These are phyloP conservation scores for Ogataea nakhonphanomensis DNA, from an alignment of 805 yeast species.

Conservation along the genomic window DNA sequence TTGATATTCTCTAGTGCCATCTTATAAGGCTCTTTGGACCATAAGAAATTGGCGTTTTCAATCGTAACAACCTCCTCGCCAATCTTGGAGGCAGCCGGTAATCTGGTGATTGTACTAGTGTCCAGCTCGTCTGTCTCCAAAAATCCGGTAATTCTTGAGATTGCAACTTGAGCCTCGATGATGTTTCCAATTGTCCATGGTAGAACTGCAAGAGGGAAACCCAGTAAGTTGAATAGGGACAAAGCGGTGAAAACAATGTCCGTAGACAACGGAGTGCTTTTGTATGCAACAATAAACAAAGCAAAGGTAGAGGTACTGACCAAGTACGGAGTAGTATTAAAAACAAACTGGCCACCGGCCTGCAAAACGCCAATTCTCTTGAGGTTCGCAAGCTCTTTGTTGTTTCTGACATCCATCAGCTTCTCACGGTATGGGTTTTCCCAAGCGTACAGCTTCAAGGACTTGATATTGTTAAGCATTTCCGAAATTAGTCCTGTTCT, in stretches of 20 bases:
- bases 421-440: slow-evolving; percentile 78
- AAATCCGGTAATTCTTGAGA: slow-evolving; percentile 69
- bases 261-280: slow-evolving; percentile 67
- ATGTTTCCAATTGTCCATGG: slow-evolving; percentile 86
- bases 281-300: slow-evolving; percentile 53
- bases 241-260: slow-evolving; percentile 92
- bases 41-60: slow-evolving; percentile 66
- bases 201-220: slow-evolving; percentile 88
- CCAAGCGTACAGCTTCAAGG: slow-evolving; percentile 94
- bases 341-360: slow-evolving; percentile 71
- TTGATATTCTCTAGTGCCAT: slow-evolving; percentile 63
- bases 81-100: slow-evolving; percentile 41
- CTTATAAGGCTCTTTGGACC: slow-evolving; percentile 74
- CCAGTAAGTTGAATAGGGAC: slow-evolving; percentile 79
- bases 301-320: slow-evolving; percentile 91
- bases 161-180: slow-evolving; percentile 86
- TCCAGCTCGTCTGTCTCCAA: slow-evolving; percentile 79
- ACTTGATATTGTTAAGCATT: slow-evolving; percentile 85
- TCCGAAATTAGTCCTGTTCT: slow-evolving; percentile 88
- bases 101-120: slow-evolving; percentile 53
- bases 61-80: slow-evolving; percentile 71
- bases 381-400: slow-evolving; percentile 75
- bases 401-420: slow-evolving; percentile 79
- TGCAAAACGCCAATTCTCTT: slow-evolving; percentile 67
- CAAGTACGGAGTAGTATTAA: slow-evolving; percentile 83